A percentile compares a stretch with the other conserved stretches of the same genome.
Evolutionary conservation across 148 eudicot species (phyloP).

Genomic region (Vaccinium vitisidaea): DNA sequence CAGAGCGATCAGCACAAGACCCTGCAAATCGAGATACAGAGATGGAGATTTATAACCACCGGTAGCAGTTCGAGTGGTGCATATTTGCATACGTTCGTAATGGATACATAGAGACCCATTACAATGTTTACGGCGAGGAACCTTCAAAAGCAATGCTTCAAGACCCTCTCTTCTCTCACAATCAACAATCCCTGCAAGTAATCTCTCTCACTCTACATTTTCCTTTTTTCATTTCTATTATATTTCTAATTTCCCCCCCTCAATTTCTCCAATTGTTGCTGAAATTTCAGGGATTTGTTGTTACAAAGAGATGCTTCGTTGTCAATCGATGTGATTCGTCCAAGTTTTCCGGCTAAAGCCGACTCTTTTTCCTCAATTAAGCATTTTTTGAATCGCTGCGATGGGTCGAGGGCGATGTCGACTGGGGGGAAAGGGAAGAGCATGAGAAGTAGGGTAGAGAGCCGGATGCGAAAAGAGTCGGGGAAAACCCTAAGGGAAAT

Average conservation of each 20-base stretch:
- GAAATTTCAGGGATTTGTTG: conserved; percentile 32
- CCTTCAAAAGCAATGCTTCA: conserved; percentile 37
- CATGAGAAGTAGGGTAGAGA: conserved; percentile 92
- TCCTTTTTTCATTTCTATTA: neutral
- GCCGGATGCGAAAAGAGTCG: conserved; percentile 77
- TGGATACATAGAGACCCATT: neutral
- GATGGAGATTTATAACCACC: too few species aligned
- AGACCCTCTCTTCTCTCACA: conserved; percentile 35
- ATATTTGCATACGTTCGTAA: neutral
- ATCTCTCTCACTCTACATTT: neutral
- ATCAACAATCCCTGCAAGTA: conserved; percentile 33
- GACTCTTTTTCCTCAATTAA: conserved; percentile 16
- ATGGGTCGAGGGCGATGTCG: conserved; percentile 60
- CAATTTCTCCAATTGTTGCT: conserved; percentile 3
- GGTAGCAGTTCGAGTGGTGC: neutral
- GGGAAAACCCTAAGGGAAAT: conserved; percentile 85
- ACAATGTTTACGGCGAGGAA: conserved; percentile 38
- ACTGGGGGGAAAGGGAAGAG: conserved; percentile 49
- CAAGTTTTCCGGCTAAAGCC: conserved; percentile 14
- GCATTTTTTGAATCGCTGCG: conserved; percentile 17
- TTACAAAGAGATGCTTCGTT: conserved; percentile 19
- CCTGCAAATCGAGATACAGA: too few species aligned
- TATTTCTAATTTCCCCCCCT: conserved; percentile 2
- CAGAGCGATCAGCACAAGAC: too few species aligned
- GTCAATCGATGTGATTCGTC: conserved; percentile 17